phyloP scores from a whole-genome alignment of 139 green algal species.

The Pycnococcus provasolii region DNA sequence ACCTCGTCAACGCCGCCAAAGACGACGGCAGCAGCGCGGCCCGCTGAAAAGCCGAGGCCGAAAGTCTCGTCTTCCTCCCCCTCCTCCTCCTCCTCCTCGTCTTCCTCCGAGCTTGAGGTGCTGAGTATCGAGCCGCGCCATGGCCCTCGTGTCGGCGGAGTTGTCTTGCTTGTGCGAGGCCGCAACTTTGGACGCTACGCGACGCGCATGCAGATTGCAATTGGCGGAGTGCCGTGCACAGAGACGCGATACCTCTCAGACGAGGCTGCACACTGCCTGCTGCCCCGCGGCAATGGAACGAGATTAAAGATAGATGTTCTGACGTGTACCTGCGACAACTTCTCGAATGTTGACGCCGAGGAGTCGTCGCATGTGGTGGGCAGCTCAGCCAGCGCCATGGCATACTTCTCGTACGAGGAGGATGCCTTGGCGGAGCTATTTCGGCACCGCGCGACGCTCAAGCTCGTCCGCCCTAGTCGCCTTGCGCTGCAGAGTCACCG shows the following conservation, averaged over 20 bases:
- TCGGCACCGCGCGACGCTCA: background rate
- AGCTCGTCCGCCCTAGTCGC: background rate
- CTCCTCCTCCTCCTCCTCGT: no score
- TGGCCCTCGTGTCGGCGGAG: conserved; percentile 2
- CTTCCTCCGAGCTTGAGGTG: no score
- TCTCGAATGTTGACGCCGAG: background rate
- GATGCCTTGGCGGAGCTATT: conserved; percentile 14
- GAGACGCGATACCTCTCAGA: conserved; percentile 19
- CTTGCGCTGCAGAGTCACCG: conserved; percentile 10
- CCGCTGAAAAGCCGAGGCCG: no score
- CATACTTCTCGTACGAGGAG: conserved; percentile 22
- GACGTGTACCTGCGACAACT: background rate
- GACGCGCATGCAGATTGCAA: conserved; percentile 2
- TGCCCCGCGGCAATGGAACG: conserved; percentile 8
- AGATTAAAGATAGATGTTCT: background rate
- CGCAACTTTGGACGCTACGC: background rate
- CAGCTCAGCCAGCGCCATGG: background rate
- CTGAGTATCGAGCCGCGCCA: background rate
- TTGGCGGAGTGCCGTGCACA: conserved; percentile 11
- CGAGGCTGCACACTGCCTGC: conserved; percentile 7
- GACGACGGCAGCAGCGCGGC: no score
- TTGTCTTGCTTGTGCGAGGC: conserved; percentile 5
- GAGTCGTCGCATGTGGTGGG: background rate
- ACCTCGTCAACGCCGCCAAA: no score
- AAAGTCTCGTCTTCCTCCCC: no score